Conservation (phyloP, 768 basidiomycete genomes). For the Boletales sp. region DNA sequence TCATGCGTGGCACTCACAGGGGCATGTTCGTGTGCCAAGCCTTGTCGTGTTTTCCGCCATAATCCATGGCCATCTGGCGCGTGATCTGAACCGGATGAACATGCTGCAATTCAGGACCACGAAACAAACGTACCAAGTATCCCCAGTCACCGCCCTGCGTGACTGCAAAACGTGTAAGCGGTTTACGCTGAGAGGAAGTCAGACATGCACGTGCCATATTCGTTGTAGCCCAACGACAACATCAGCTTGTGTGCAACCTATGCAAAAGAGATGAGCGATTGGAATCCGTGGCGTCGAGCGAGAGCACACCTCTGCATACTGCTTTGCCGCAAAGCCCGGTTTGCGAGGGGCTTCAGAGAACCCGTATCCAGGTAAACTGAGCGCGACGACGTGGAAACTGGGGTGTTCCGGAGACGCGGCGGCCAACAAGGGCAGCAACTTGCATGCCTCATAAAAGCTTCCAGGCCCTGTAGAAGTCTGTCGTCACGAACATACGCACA, state of each 20-base stretch:
- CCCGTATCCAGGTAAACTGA: slow-evolving; percentile 58
- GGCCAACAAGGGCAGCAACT: slow-evolving; percentile 53
- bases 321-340: slow-evolving; percentile 45
- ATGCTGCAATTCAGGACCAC: not conserved
- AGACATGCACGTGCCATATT: slow-evolving; percentile 39
- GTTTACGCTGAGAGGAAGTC: not conserved
- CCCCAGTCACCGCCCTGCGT: slow-evolving; percentile 53
- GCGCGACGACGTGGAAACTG: slow-evolving; percentile 59
- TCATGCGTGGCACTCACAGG: slow-evolving; percentile 28
- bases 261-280: slow-evolving; percentile 1
- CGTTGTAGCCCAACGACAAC: slow-evolving; percentile 43
- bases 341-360: slow-evolving; percentile 57
- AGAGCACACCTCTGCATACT: slow-evolving; percentile 51
- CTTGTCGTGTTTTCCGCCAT: slow-evolving; percentile 42
- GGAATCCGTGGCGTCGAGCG: not conserved
- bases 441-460: slow-evolving; percentile 52
- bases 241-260: slow-evolving; percentile 49
- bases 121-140: slow-evolving; percentile 22
- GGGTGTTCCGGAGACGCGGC: slow-evolving; percentile 40
- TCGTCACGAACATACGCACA: not conserved
- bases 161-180: slow-evolving; percentile 27
- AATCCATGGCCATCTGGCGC: slow-evolving; percentile 29
- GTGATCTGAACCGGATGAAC: slow-evolving; percentile 30
- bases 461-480: slow-evolving; percentile 50
- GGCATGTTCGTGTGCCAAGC: slow-evolving; percentile 52